Evolutionary conservation across 495 filamentous ascomycete genomes (phyloP), one percentile per base, ranked within the genome.

Genomic region (Tuber calosporum): DNA sequence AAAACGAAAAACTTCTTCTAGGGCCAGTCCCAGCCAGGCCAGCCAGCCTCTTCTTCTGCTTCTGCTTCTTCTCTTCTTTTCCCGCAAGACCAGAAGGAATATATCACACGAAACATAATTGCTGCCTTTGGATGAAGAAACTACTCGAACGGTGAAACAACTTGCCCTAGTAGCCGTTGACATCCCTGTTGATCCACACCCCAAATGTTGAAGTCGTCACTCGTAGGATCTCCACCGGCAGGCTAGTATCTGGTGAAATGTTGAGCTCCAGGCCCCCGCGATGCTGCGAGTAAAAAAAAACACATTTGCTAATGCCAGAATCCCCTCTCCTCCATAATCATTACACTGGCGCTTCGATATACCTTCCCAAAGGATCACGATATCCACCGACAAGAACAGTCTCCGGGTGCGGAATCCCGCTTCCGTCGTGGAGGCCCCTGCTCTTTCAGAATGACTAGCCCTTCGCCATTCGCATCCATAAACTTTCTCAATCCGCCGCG

Each of bases 341-440:
- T 42, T 26, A 41, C 20, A 42, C 22, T 26, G 30, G 42, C 42
- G 34, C 30, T 36, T 39, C n/a, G 34, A 38, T 34, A 9, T 36
- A 7, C 37, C 66, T 38, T 17, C 62, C 40, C 45, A 1, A 68
- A 66, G 19, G 26, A 70, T 74, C 70, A 78, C 30, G 76, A 78
- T 36, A 22, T 70, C 76, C 76, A 78, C 42, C 39, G 67, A 68
- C 76, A 78, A 48, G 45, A 71, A 43, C 76, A 78, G 38, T 22
- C 36, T 26, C 48, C n/a, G n/a, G 48, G 0, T 26, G n/a, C 13
- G 48, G 38, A 20, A 39, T 74, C 40, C 42, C 72, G 67, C 71
- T 74, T 40, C 20, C 2, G 4, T 42, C 66, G 39, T 1, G 9
- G 5, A 22, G 38, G 37, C 15, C n/a, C 39, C 39, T 34, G 38